phyloP scores from a whole-genome alignment of 2,329 filamentous ascomycete genomes.

The Lecanoromycetidae sp. region DNA sequence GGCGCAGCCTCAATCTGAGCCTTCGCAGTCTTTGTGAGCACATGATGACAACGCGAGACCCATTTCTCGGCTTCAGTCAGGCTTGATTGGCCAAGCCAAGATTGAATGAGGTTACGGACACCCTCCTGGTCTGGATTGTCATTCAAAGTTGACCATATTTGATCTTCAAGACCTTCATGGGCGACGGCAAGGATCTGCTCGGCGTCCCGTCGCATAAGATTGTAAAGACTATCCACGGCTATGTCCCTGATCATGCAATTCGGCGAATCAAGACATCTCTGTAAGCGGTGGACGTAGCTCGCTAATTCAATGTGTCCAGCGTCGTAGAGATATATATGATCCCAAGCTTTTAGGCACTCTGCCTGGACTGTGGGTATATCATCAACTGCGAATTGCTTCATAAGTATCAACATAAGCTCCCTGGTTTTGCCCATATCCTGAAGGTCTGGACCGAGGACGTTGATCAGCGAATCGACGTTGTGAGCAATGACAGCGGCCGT shows the following conservation, averaged over 20 bases:
- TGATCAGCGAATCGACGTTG: conserved; percentile 90
- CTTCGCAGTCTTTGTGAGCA: conserved; percentile 74
- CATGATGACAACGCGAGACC: conserved; percentile 77
- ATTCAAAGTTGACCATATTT: conserved; percentile 84
- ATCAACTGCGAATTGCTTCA: conserved; percentile 70
- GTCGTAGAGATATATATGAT: conserved; percentile 86
- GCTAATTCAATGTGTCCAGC: conserved; percentile 74
- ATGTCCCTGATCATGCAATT: conserved; percentile 61
- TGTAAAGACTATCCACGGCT: conserved; percentile 79
- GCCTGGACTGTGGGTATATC: conserved; percentile 57
- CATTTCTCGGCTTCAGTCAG: conserved; percentile 68
- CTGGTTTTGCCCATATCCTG: conserved; percentile 87
- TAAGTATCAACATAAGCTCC: conserved; percentile 77
- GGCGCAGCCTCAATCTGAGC: conserved; percentile 46
- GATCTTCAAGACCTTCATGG: conserved; percentile 69
- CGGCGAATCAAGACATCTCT: conserved; percentile 61
- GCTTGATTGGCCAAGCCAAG: conserved; percentile 87
- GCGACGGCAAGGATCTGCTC: conserved; percentile 68
- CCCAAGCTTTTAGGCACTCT: conserved; percentile 69
- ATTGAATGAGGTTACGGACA: conserved; percentile 75
- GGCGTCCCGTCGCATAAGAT: conserved; percentile 86
- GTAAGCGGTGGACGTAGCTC: conserved; percentile 71
- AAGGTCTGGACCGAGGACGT: conserved; percentile 87
- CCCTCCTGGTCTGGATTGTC: conserved; percentile 61
- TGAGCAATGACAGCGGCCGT: conserved; percentile 73